phyloP scores from a whole-genome alignment of 768 basidiomycete genomes.

The Phanerochaete carnosa region DNA sequence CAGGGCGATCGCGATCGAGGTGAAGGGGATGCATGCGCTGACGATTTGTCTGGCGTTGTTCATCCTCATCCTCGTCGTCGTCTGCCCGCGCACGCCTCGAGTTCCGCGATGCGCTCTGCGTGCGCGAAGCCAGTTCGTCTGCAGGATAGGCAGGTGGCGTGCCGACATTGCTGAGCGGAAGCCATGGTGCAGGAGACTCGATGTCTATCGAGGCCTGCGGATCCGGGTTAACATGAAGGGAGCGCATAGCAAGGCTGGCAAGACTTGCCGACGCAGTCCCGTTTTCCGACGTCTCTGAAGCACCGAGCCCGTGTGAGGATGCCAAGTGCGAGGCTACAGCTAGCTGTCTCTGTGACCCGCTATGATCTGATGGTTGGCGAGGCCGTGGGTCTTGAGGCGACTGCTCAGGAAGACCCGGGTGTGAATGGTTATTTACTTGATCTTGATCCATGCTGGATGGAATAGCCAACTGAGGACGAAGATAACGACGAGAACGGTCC shows the following conservation, averaged over 20 bases:
- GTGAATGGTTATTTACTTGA: conserved; percentile 10
- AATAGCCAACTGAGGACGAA: background rate
- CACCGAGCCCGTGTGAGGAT: background rate
- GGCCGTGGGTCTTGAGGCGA: conserved; percentile 6
- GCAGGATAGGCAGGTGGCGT: background rate
- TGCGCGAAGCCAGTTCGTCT: background rate
- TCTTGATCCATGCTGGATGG: conserved; percentile 18
- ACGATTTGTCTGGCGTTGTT: conserved; percentile 58
- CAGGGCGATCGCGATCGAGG: conserved; percentile 16
- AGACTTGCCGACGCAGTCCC: background rate
- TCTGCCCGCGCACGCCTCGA: conserved; percentile 54
- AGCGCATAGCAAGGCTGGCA: background rate
- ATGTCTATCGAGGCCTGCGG: background rate
- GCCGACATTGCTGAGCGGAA: background rate
- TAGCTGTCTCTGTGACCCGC: too few species aligned
- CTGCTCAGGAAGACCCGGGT: conserved; percentile 4
- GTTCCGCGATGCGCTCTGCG: background rate
- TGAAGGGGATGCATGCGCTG: conserved; percentile 42
- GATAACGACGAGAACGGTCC: background rate
- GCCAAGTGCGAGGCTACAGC: background rate
- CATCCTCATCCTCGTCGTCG: conserved; percentile 58
- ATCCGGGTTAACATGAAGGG: background rate
- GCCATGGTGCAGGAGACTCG: background rate
- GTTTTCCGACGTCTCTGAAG: background rate
- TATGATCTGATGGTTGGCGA: background rate